Evolutionary conservation across 2,329 filamentous ascomycete species (phyloP).

Genomic region (Macrophomina phaseolina): DNA sequence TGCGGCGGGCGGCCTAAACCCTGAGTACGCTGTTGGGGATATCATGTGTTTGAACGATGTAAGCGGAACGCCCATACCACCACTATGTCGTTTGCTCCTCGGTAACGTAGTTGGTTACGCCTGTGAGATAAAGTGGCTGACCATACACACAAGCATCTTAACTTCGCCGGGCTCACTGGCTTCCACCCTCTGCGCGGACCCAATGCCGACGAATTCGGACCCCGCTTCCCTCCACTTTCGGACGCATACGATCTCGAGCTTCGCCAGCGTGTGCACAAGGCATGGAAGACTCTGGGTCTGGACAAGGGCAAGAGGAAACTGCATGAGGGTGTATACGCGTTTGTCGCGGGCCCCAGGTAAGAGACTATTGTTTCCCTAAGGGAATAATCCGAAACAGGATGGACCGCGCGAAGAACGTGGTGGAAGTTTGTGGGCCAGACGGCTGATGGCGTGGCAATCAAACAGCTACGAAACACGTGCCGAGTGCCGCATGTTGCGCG

Average conservation of each 20-base stretch:
- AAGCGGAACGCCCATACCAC: conserved; percentile 33
- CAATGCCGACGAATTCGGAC: conserved; percentile 67
- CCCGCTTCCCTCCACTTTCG: conserved; percentile 67
- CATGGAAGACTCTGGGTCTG: conserved; percentile 59
- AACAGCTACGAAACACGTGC: conserved; percentile 67
- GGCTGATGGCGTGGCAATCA: conserved; percentile 19
- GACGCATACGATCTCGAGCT: conserved; percentile 70
- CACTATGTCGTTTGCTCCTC: conserved; percentile 7
- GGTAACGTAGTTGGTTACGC: no score
- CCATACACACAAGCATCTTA: conserved; percentile 59
- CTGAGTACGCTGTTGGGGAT: conserved; percentile 68
- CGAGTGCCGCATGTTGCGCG: conserved; percentile 66
- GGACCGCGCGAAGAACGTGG: background rate
- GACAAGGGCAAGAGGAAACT: conserved; percentile 57
- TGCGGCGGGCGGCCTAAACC: conserved; percentile 69
- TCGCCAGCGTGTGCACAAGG: conserved; percentile 61
- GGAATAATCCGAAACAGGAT: background rate
- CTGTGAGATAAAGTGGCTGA: no score
- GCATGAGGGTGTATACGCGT: conserved; percentile 71
- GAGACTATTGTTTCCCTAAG: conserved; percentile 28
- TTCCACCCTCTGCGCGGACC: conserved; percentile 66
- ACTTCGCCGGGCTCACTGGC: conserved; percentile 66
- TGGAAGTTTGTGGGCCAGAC: background rate
- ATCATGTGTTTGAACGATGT: conserved; percentile 70
- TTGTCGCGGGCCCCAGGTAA: conserved; percentile 66